These are phyloP conservation scores for Mallotus japonicus DNA, from an alignment of 441 rosid genomes.

Conservation along the genomic window DNA sequence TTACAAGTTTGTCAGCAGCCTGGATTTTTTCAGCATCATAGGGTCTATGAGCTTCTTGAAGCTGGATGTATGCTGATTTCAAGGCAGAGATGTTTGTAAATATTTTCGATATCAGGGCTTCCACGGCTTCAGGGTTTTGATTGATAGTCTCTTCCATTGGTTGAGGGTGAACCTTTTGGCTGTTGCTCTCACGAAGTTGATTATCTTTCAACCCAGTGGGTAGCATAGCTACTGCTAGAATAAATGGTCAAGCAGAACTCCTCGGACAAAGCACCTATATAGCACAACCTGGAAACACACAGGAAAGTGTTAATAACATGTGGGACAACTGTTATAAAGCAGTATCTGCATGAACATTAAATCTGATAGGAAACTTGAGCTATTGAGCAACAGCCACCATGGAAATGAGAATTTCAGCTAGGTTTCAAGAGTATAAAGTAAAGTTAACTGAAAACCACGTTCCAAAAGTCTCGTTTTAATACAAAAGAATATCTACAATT, in stretches of 20 bases:
- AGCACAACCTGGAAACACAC: conserved; percentile 35
- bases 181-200: conserved; percentile 83
- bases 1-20: conserved; percentile 81
- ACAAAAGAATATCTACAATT: not conserved
- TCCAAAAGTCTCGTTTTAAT: not conserved
- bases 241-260: conserved; percentile 21
- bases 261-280: conserved; percentile 22
- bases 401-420: too few species aligned
- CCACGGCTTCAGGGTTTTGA: conserved; percentile 84
- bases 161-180: conserved; percentile 90
- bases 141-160: conserved; percentile 88
- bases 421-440: not conserved
- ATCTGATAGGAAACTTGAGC: not conserved
- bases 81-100: conserved; percentile 83
- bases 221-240: conserved; percentile 70
- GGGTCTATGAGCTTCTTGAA: conserved; percentile 93
- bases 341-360: not conserved
- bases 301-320: not conserved
- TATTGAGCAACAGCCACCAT: not conserved
- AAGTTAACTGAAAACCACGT: too few species aligned
- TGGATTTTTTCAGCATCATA: conserved; percentile 95
- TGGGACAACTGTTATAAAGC: not conserved
- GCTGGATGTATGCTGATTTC: conserved; percentile 89
- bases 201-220: conserved; percentile 83
- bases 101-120: conserved; percentile 73